Conservation (phyloP, 1,284 basidiomycete species). For the Testicularia cyperi region DNA sequence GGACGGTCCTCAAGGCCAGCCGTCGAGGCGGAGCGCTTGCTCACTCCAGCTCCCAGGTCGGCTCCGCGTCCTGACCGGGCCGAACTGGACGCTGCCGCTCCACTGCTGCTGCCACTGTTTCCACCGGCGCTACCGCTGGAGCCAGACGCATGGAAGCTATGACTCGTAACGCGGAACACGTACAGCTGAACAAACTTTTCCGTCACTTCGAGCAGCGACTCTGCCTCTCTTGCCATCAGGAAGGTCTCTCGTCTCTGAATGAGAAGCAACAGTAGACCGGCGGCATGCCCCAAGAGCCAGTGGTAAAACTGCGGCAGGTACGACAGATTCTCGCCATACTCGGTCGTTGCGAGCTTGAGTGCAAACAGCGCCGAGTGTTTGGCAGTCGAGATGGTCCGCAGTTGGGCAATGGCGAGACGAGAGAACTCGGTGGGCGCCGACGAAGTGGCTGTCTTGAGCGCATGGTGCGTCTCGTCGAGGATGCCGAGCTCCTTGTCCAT, state of each 20-base stretch:
- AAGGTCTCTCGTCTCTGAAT: conserved; percentile 29
- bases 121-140: background rate
- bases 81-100: no score
- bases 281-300: conserved; percentile 45
- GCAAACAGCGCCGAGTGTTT: conserved; percentile 42
- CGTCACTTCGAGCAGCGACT: conserved; percentile 20
- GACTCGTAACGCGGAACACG: conserved; percentile 32
- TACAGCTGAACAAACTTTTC: conserved; percentile 43
- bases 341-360: conserved; percentile 33
- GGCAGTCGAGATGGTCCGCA: conserved; percentile 40
- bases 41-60: background rate
- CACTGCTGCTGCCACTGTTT: background rate
- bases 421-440: conserved; percentile 14
- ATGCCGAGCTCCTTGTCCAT: conserved; percentile 32
- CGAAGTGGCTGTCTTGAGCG: conserved; percentile 10
- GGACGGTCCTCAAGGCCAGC: conserved; percentile 6
- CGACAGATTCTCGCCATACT: conserved; percentile 44
- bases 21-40: conserved; percentile 18
- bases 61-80: no score
- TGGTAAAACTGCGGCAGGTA: conserved; percentile 50
- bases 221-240: conserved; percentile 41
- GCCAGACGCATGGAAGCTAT: conserved; percentile 24
- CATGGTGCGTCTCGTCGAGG: conserved; percentile 31
- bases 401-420: conserved; percentile 29
- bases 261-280: conserved; percentile 39